These are phyloP conservation scores for Mycosphaerelloides madeirae DNA, from an alignment of 2,329 filamentous ascomycete species.

Conservation along the genomic window DNA sequence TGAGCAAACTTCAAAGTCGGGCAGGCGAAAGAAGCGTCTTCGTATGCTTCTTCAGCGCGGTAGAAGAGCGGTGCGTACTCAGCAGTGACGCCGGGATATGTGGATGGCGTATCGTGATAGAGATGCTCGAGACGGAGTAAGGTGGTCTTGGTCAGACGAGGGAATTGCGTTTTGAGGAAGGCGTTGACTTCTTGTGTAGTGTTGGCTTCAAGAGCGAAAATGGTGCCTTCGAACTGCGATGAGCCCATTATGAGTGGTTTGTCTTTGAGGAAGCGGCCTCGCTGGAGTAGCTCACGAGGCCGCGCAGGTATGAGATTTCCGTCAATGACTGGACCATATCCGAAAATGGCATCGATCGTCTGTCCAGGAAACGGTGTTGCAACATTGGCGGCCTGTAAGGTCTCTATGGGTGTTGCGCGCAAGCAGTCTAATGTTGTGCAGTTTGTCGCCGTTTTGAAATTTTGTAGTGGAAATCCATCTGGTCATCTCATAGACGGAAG, in stretches of 20 bases:
- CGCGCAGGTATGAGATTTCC: conserved; percentile 42
- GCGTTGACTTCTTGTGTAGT: conserved; percentile 46
- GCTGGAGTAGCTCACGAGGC: conserved; percentile 42
- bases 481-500: conserved; percentile 37
- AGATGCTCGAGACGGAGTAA: background rate
- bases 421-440: conserved; percentile 47
- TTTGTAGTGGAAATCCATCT: conserved; percentile 49
- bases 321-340: conserved; percentile 48
- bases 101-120: background rate
- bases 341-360: conserved; percentile 38
- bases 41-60: conserved; percentile 1
- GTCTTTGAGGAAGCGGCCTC: conserved; percentile 44
- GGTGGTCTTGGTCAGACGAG: background rate
- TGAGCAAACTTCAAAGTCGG: background rate
- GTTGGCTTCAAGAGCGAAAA: conserved; percentile 50
- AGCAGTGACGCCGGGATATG: conserved; percentile 1
- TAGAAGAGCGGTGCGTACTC: background rate
- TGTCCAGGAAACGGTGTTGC: conserved; percentile 41
- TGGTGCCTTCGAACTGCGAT: conserved; percentile 58
- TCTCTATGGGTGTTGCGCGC: conserved; percentile 37
- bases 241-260: conserved; percentile 48
- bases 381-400: conserved; percentile 41
- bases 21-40: conserved; percentile 2
- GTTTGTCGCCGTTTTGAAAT: conserved; percentile 41
- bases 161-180: conserved; percentile 51